phyloP scores from a whole-genome alignment of 441 rosid species.

The Gossypium armourianum region DNA sequence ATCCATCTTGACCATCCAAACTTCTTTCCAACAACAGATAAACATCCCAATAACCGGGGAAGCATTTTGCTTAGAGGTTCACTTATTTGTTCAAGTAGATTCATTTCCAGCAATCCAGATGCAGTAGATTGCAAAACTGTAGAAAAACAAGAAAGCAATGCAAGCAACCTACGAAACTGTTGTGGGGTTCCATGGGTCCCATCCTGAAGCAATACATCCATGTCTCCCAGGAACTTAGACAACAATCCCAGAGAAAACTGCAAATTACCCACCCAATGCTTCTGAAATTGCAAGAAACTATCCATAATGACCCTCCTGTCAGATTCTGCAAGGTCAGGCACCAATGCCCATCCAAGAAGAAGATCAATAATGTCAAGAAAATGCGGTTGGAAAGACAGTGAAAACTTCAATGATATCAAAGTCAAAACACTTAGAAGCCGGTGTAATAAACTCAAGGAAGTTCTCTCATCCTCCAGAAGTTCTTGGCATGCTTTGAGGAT shows the following conservation, averaged over 20 bases:
- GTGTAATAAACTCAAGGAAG: slow-evolving; percentile 66
- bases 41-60: slow-evolving; percentile 67
- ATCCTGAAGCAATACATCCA: slow-evolving; percentile 82
- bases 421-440: slow-evolving; percentile 55
- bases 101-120: slow-evolving; percentile 84
- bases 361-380: slow-evolving; percentile 84
- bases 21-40: slow-evolving; percentile 68
- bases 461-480: slow-evolving; percentile 92
- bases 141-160: slow-evolving; percentile 84
- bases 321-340: slow-evolving; percentile 67
- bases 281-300: slow-evolving; percentile 89
- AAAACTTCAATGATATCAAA: slow-evolving; percentile 65
- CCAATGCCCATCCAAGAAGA: slow-evolving; percentile 95
- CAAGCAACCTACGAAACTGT: slow-evolving; percentile 76
- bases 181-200: slow-evolving; percentile 60
- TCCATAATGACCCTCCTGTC: slow-evolving; percentile 74
- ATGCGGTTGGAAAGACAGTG: slow-evolving; percentile 75
- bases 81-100: slow-evolving; percentile 67
- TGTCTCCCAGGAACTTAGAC: slow-evolving; percentile 78
- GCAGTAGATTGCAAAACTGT: slow-evolving; percentile 85
- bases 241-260: slow-evolving; percentile 75
- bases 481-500: slow-evolving; percentile 82
- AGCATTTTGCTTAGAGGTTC: slow-evolving; percentile 67
- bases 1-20: slow-evolving; percentile 95
- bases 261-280: slow-evolving; percentile 82